Percentiles rank a stretch among this genome's conserved stretches.
Evolutionary conservation across 2,329 filamentous ascomycete species (phyloP).

Genomic region (Talaromyces sp.): DNA sequence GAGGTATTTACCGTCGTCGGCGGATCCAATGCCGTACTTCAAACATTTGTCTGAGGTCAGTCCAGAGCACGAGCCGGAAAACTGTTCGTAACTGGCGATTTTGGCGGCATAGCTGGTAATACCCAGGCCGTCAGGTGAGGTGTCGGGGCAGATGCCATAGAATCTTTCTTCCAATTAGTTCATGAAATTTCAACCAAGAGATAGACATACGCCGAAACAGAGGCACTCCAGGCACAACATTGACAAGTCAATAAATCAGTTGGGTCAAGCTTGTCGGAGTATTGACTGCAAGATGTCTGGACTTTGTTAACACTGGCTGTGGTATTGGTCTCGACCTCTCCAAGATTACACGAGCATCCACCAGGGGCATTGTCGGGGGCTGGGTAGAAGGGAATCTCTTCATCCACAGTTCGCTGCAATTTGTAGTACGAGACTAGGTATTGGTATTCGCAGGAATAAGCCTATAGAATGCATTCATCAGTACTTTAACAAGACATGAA

Average conservation of each 20-base stretch:
- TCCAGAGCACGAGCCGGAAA: constrained; percentile 9
- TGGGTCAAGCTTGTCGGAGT: constrained; percentile 10
- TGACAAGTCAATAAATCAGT: constrained; percentile 23
- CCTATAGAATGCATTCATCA: constrained; percentile 13
- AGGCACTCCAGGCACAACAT: constrained; percentile 31
- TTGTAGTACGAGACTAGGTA: constrained; percentile 32
- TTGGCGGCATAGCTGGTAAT: background rate
- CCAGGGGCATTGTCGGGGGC: constrained; percentile 26
- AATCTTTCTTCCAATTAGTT: constrained; percentile 13
- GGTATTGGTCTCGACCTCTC: constrained; percentile 22
- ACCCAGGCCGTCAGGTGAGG: constrained; percentile 14
- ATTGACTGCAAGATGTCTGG: background rate
- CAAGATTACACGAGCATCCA: constrained; percentile 34
- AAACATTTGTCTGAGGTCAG: constrained; percentile 14
- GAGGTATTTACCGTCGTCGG: constrained; percentile 14
- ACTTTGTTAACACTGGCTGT: background rate
- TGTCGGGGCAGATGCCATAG: constrained; percentile 28
- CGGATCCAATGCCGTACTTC: constrained; percentile 16
- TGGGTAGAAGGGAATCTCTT: constrained; percentile 35
- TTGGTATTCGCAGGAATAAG: constrained; percentile 37
- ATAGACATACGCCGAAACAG: constrained; percentile 27
- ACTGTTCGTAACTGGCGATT: background rate
- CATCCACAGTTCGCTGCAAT: constrained; percentile 22
- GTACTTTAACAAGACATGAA: background rate
- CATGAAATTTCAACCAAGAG: no score